These are phyloP conservation scores for Stagonosporopsis rhizophila DNA, from an alignment of 2,329 filamentous ascomycete genomes.

Conservation along the genomic window DNA sequence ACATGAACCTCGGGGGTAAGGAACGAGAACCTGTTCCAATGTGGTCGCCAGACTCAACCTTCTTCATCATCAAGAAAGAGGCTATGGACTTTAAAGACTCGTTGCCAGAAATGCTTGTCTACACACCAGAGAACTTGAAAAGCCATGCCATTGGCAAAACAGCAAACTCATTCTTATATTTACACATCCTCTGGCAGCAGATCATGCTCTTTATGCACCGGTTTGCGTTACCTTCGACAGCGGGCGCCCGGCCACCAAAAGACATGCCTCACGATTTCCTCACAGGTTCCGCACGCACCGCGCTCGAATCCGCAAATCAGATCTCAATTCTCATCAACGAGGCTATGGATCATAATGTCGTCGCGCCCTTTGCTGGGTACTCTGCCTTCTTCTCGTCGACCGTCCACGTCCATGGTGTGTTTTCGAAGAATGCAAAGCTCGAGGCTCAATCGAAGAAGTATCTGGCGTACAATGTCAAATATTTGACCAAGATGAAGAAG, in stretches of 20 bases:
- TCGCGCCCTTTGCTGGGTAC: constrained; percentile 93
- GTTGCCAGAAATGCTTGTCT: constrained; percentile 75
- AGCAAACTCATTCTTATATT: constrained; percentile 89
- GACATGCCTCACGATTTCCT: constrained; percentile 82
- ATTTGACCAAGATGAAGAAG: constrained; percentile 92
- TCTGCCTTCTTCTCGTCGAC: constrained; percentile 92
- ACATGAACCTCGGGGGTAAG: constrained; percentile 88
- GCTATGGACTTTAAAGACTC: constrained; percentile 72
- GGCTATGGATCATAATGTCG: constrained; percentile 78
- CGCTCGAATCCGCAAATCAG: constrained; percentile 82
- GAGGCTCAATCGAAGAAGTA: constrained; percentile 83
- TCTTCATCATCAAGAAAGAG: constrained; percentile 72
- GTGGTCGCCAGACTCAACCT: constrained; percentile 83
- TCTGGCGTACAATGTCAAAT: constrained; percentile 85
- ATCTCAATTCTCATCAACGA: constrained; percentile 87
- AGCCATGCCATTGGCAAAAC: constrained; percentile 83
- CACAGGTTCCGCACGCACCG: constrained; percentile 74
- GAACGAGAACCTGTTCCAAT: constrained; percentile 78
- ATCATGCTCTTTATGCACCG: constrained; percentile 89
- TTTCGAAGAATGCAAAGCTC: constrained; percentile 79
- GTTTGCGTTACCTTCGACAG: constrained; percentile 76
- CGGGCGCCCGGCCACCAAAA: constrained; percentile 68
- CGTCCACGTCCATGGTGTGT: constrained; percentile 91
- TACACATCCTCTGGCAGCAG: constrained; percentile 90
- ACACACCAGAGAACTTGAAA: constrained; percentile 81